Percentiles rank a stretch among this genome's conserved stretches.
These are phyloP conservation scores for Paratinospora sagittata DNA, from an alignment of 164 flowering plant species.

Conservation along the genomic window DNA sequence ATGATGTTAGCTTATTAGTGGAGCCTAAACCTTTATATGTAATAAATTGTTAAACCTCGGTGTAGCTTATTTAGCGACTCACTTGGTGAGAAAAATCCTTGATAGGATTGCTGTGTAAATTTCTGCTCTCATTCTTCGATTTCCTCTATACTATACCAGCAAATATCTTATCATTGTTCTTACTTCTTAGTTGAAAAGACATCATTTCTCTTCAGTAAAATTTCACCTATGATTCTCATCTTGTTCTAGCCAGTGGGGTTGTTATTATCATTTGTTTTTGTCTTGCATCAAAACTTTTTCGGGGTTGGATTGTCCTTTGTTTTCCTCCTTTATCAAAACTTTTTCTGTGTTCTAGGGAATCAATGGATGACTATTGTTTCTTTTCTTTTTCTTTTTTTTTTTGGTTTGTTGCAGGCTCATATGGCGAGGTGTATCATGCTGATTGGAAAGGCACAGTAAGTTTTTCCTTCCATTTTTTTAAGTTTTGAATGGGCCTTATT, in stretches of 20 bases:
- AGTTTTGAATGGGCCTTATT: neutral
- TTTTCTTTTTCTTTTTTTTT: constrained; percentile 6
- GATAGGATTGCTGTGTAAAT: no score
- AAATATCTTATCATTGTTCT: neutral
- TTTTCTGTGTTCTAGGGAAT: neutral
- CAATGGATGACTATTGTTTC: neutral
- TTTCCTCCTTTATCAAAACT: neutral
- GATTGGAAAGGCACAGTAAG: constrained; percentile 98
- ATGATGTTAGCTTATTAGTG: no score
- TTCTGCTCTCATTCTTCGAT: no score
- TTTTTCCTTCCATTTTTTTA: constrained; percentile 6
- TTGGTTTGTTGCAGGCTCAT: constrained; percentile 58
- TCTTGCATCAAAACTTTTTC: neutral
- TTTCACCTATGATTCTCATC: neutral
- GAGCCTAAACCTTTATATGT: no score
- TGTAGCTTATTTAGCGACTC: no score
- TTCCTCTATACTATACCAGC: neutral
- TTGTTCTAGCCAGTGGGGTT: neutral
- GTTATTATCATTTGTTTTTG: neutral
- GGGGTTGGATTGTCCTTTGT: neutral
- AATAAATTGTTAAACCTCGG: no score
- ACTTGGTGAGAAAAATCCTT: no score
- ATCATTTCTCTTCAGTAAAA: neutral
- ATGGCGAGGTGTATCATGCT: constrained; percentile 96
- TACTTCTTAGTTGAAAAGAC: neutral